A percentile compares a stretch with the other conserved stretches of the same genome.
phyloP scores from a whole-genome alignment of 2,329 filamentous ascomycete species.

The Dryadomyces quercivorus region DNA sequence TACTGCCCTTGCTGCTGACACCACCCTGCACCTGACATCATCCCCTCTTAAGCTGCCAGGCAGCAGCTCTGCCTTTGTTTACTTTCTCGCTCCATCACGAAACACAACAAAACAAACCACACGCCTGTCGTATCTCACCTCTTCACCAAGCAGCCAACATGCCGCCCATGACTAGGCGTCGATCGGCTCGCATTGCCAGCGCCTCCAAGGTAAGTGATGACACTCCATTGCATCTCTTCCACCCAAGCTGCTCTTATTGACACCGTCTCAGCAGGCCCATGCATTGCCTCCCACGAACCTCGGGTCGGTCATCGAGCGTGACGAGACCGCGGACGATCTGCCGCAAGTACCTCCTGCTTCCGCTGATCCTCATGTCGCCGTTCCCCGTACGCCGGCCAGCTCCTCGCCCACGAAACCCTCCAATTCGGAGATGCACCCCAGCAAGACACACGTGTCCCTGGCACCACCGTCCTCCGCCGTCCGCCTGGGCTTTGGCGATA shows the following conservation, averaged over 20 bases:
- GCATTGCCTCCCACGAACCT: background rate
- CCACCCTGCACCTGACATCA: background rate
- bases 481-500: slow-evolving; percentile 69
- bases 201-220: slow-evolving; percentile 23
- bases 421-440: slow-evolving; percentile 81
- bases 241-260: background rate
- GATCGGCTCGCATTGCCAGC: slow-evolving; percentile 31
- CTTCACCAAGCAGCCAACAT: slow-evolving; percentile 2
- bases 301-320: background rate
- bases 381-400: slow-evolving; percentile 46
- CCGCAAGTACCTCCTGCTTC: slow-evolving; percentile 6
- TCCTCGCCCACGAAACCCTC: slow-evolving; percentile 57
- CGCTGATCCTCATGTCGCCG: slow-evolving; percentile 22
- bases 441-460: slow-evolving; percentile 64
- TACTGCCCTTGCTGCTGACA: background rate
- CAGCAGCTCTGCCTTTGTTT: background rate
- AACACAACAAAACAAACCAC: too few species aligned
- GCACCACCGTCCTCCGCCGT: slow-evolving; percentile 69
- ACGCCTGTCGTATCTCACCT: background rate
- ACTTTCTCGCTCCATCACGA: background rate
- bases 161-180: slow-evolving; percentile 19
- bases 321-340: background rate
- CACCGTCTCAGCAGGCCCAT: background rate
- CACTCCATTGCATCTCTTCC: too few species aligned
- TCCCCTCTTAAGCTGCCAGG: background rate